phyloP scores from a whole-genome alignment of 2,329 filamentous ascomycete genomes.

The Lasiodiplodia sp. region DNA sequence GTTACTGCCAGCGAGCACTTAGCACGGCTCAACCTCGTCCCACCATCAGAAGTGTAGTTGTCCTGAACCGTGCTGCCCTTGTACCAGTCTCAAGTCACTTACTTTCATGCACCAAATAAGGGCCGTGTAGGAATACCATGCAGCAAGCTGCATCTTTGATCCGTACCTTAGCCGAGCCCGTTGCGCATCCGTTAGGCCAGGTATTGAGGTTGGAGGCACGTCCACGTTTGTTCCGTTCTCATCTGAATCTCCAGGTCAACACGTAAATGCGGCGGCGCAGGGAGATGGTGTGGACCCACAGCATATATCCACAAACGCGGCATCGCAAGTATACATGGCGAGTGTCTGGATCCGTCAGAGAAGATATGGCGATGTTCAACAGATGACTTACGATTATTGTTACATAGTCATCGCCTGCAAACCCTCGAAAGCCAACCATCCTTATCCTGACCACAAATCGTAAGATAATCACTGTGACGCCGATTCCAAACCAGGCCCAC shows the following conservation, averaged over 20 bases:
- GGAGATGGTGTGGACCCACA: conserved; percentile 35
- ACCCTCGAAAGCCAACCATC: conserved; percentile 47
- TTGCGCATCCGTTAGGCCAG: conserved; percentile 40
- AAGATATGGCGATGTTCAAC: neutral
- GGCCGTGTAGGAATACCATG: conserved; percentile 50
- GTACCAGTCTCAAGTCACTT: conserved; percentile 7
- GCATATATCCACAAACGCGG: conserved; percentile 46
- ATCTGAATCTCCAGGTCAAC: conserved; percentile 32
- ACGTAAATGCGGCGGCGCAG: neutral
- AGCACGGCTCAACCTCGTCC: neutral
- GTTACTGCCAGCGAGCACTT: neutral
- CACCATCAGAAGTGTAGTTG: neutral
- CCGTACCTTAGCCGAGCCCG: conserved; percentile 41
- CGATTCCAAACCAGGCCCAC: conserved; percentile 39
- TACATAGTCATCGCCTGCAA: conserved; percentile 52
- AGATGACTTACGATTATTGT: conserved; percentile 38
- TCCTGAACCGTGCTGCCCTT: conserved; percentile 3
- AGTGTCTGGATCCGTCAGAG: conserved; percentile 29
- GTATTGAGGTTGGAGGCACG: conserved; percentile 30
- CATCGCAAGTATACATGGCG: conserved; percentile 47
- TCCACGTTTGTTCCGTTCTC: conserved; percentile 42
- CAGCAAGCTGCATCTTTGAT: conserved; percentile 49
- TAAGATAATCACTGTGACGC: conserved; percentile 41
- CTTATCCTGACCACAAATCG: conserved; percentile 48
- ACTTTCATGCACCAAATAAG: conserved; percentile 48